phyloP scores from a whole-genome alignment of 768 basidiomycete genomes.

The Amanita pseudoporphyria region DNA sequence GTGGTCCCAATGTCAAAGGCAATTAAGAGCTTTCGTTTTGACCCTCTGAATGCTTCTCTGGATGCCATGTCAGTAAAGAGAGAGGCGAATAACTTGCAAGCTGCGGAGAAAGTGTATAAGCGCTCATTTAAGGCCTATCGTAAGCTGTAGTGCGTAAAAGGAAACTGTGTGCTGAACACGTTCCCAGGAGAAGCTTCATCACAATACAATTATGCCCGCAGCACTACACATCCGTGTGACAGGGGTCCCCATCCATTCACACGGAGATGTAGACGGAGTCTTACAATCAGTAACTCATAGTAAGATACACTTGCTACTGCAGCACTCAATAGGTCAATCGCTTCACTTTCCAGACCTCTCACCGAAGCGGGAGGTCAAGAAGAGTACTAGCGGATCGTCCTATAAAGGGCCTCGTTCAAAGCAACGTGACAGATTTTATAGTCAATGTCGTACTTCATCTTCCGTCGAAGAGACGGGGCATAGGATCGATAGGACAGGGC shows the following conservation, averaged over 20 bases:
- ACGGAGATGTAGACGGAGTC: too few species aligned
- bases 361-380: neutral
- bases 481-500: too few species aligned
- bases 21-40: constrained; percentile 31
- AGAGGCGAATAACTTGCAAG: neutral
- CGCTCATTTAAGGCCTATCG: neutral
- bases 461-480: too few species aligned
- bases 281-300: too few species aligned
- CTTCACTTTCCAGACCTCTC: neutral
- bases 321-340: too few species aligned
- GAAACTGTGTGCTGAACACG: constrained; percentile 3
- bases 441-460: too few species aligned
- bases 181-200: neutral
- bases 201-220: neutral
- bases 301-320: too few species aligned
- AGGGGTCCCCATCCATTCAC: too few species aligned
- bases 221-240: neutral
- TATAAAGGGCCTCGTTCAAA: too few species aligned
- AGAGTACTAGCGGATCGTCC: neutral
- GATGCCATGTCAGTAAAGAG: neutral
- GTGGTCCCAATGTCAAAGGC: constrained; percentile 47
- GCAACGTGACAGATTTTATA: too few species aligned
- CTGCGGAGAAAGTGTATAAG: neutral
- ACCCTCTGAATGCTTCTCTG: constrained; percentile 31
- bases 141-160: neutral